Evolutionary conservation across 352 stramenopile genomes (phyloP).

Genomic region (Pythium scleroteichum): DNA sequence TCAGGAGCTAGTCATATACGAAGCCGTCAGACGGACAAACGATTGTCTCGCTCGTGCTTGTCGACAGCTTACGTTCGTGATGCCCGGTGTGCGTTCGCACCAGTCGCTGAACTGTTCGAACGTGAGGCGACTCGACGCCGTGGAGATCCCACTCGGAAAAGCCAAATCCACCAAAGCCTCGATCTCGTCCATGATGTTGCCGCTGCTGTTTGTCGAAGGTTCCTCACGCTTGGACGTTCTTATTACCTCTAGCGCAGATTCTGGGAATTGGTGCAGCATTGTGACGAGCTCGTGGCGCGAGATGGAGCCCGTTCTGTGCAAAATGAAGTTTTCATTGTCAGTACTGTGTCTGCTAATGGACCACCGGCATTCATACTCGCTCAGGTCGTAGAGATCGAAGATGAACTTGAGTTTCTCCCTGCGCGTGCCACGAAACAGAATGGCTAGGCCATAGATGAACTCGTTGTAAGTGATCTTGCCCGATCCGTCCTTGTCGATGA

Average conservation of each 20-base stretch:
- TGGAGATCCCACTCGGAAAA: constrained; percentile 40
- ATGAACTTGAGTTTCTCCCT: constrained; percentile 94
- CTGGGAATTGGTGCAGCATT: constrained; percentile 85
- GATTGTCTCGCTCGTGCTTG: too few species aligned
- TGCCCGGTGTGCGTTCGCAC: constrained; percentile 77
- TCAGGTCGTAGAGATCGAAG: constrained; percentile 93
- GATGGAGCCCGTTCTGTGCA: constrained; percentile 76
- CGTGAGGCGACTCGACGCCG: constrained; percentile 60
- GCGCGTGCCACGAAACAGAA: constrained; percentile 78
- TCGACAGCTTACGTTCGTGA: constrained; percentile 55
- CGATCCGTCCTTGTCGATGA: constrained; percentile 90
- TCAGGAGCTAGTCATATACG: constrained; percentile 50
- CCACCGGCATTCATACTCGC: constrained; percentile 40
- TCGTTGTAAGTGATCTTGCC: constrained; percentile 91
- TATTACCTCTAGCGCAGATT: constrained; percentile 66
- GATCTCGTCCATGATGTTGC: constrained; percentile 58
- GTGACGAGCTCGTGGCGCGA: constrained; percentile 82
- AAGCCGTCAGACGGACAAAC: too few species aligned
- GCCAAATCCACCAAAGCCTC: constrained; percentile 85
- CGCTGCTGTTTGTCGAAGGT: constrained; percentile 11
- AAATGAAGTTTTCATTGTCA: neutral
- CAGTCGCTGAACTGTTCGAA: constrained; percentile 89
- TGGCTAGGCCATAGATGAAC: constrained; percentile 90
- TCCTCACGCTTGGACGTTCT: constrained; percentile 42
- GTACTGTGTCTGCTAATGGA: neutral